phyloP scores from a whole-genome alignment of 2,329 filamentous ascomycete genomes.

The Fusarium subtropicale region DNA sequence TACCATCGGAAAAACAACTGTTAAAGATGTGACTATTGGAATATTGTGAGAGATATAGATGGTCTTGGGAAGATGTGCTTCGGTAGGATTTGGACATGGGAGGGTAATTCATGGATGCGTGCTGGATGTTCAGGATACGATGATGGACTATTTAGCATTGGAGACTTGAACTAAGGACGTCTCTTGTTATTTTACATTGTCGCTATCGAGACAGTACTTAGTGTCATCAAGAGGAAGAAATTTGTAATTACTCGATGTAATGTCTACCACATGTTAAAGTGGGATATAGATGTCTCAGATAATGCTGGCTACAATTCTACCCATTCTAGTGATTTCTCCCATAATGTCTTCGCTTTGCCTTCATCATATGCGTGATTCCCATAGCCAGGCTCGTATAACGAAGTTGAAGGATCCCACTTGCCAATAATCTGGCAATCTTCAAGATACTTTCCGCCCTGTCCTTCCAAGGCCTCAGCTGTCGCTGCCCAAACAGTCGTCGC shows the following conservation, averaged over 20 bases:
- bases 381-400: background rate
- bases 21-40: too few relatives aligned
- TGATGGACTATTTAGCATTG: accelerated
- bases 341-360: background rate
- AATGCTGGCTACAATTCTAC: background rate
- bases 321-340: conserved; percentile 2
- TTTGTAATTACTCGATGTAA: background rate
- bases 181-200: too few relatives aligned
- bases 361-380: conserved; percentile 4
- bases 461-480: background rate
- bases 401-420: background rate
- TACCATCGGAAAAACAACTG: too few relatives aligned
- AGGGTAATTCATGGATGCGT: too few relatives aligned
- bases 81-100: too few relatives aligned
- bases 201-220: too few relatives aligned
- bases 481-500: conserved; percentile 17
- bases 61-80: too few relatives aligned
- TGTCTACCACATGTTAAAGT: background rate
- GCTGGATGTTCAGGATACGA: too few relatives aligned
- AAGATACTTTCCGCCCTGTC: conserved; percentile 4
- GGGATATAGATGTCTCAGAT: accelerated
- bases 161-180: too few relatives aligned
- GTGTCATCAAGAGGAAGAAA: too few relatives aligned
- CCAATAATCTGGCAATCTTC: conserved; percentile 14
- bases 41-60: too few relatives aligned